Conservation (phyloP, 306 rosid genomes). For the Arachis hypogaea region DNA sequence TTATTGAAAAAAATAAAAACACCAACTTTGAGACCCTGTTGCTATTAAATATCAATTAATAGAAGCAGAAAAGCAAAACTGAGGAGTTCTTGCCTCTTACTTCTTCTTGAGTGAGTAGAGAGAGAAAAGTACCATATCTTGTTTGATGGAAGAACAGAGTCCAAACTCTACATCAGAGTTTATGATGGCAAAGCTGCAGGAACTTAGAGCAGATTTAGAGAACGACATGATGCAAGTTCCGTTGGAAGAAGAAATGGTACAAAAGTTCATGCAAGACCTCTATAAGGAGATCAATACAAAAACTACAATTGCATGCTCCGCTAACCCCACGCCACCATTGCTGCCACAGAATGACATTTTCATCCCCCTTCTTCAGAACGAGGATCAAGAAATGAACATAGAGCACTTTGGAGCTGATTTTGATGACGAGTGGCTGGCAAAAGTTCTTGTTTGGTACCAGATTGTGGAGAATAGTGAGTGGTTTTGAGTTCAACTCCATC, state of each 20-base stretch:
- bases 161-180: not conserved
- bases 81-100: not conserved
- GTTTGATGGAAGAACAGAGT: constrained; percentile 20
- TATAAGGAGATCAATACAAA: constrained; percentile 34
- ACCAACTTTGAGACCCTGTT: no score
- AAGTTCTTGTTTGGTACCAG: constrained; percentile 36
- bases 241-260: constrained; percentile 41
- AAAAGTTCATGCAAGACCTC: constrained; percentile 47
- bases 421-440: constrained; percentile 41
- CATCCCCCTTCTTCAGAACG: not conserved
- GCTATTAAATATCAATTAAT: no score
- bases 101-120: not conserved
- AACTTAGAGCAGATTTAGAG: constrained; percentile 37
- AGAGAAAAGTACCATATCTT: not conserved
- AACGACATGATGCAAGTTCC: not conserved
- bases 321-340: not conserved
- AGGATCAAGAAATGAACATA: not conserved
- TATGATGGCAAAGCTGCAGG: constrained; percentile 28
- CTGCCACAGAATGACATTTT: not conserved
- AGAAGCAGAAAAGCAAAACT: no score
- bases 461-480: constrained; percentile 9
- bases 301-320: not conserved
- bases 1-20: no score
- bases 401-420: constrained; percentile 1
- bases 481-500: constrained; percentile 20